Evolutionary conservation across 2,329 filamentous ascomycete species (phyloP), one percentile per base, ranked within the genome.

Genomic region (Hymenoscyphus occultus): DNA sequence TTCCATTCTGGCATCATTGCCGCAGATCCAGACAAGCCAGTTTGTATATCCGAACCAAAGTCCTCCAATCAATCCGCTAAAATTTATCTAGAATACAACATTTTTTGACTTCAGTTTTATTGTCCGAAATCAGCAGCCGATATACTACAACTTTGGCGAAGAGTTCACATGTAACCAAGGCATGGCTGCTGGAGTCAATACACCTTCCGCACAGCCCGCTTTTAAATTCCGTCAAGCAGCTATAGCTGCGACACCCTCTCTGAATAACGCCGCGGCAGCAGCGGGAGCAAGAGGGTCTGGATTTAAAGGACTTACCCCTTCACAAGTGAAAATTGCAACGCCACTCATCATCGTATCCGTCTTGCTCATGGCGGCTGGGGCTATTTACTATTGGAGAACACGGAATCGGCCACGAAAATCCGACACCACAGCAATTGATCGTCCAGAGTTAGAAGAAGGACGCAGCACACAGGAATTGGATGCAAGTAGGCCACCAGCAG

Each of bases 101-200:
- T 54, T 39, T 31, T 40, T 16, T 40, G 40, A n/a, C 56, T 62
- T 32, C 35, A n/a, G 22, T 9, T 56, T 62, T n/a, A 39, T 32
- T 19, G 48, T 62, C 14, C 22, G n/a, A 39, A 35, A 42, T 19
- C 16, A 22, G 13, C 22, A 62, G 12, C 60, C 60, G n/a, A 35
- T 62, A n/a, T 62, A 62, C n/a, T 62, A 56, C 22, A 56, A 56
- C 31, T 39, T 45, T 22, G 48, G 54, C n/a, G 48, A 19, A n/a
- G 22, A 22, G 16, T 28, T 28, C 28, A 32, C 19, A 19, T 62
- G 60, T 28, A 56, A 9, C 28, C 35, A 14, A 14, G 60, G 60
- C 5, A 62, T 62, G 60, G 60, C 60, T 39, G 60, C 45, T 19
- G 60, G 45, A 2, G 54, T 62, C 32, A 62, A 62, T n/a, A 56